Percentiles rank a stretch among this genome's conserved stretches.
Conservation (phyloP, 2,329 filamentous ascomycete genomes). For the Gaeumannomyces tritici region DNA sequence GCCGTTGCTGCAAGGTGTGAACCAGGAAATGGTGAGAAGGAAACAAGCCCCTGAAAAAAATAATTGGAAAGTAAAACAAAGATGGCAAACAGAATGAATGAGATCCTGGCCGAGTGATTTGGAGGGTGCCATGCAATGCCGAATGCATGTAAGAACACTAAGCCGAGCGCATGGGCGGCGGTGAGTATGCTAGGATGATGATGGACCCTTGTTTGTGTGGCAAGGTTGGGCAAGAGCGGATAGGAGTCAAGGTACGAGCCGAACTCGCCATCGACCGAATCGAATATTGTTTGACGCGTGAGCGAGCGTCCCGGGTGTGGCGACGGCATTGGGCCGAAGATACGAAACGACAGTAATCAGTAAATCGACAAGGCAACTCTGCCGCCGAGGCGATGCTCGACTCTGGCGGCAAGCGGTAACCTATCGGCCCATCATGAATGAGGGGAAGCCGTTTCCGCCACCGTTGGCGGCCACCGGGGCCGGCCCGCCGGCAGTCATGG, state of each 20-base stretch:
- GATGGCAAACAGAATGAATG: not conserved
- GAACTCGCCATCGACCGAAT: not conserved
- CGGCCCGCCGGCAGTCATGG: conserved; percentile 6
- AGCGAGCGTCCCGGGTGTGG: not conserved
- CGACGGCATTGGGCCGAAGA: not conserved
- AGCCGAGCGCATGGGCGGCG: too few species aligned
- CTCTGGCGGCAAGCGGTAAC: not conserved
- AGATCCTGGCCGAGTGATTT: not conserved
- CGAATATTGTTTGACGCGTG: not conserved
- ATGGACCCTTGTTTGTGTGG: too few species aligned
- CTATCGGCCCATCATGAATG: conserved; percentile 18
- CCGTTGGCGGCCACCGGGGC: conserved; percentile 9
- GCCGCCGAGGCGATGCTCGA: not conserved
- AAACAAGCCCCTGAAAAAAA: not conserved
- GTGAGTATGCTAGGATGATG: too few species aligned
- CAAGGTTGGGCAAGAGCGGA: not conserved
- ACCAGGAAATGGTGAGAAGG: not conserved
- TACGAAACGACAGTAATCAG: not conserved
- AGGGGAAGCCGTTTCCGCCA: conserved; percentile 11
- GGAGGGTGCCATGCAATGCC: not conserved
- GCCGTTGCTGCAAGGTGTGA: not conserved
- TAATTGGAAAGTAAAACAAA: not conserved
- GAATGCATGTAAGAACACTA: not conserved
- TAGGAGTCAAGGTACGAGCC: not conserved
- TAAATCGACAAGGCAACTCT: not conserved